Base-by-base conservation (phyloP, 2,329 filamentous ascomycete genomes). In the Botrytis hyacinthi region DNA sequence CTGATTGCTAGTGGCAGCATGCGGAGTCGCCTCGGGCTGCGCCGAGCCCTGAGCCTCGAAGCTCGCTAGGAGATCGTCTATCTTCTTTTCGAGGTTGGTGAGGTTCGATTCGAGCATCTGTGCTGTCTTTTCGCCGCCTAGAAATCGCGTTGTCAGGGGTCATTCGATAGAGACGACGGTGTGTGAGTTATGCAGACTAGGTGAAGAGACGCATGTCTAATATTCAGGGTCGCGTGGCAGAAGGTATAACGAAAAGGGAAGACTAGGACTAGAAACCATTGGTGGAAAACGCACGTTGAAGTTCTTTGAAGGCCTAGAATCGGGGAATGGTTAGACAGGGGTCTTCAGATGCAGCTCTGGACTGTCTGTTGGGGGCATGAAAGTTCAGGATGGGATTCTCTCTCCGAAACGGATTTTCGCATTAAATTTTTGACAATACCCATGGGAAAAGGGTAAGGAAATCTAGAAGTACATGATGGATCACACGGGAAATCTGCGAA, bases 41-140 rank as follows among this genome's bases (percentile, higher is more conserved):
- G 29, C 54, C 42, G 73, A 72, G 57, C 76, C 71, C 42, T 77
- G 75, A 12, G 76, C 74, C 73, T 86, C 87, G 67, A 88, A 81
- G 37, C 84, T 84, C 26, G 85, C 85, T 35, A 90, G 82, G 35
- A 90, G 82, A 74, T 83, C 84, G 74, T 89, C 87, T n/a, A 90
- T 83, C 78, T 85, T 88, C 78, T 81, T 83, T 80, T 89, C 87
- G 32, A 90, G 83, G 48, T 78, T 85, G 14, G 83, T 82, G 68
- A 90, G 83, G 76, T 86, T 86, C 2, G 84, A 82, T 78, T 90
- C 88, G 29, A 90, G 84, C 44, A 83, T 83, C 18, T 84, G 79
- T 60, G 87, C 87, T 6, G 87, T 82, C 76, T 87, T 85, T 75
- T 90, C 88, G 76, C 87, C 88, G 71, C 79, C 80, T 73, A 71